Percentiles rank a stretch among this genome's conserved stretches.
Conservation (phyloP, 352 stramenopile species). For the Globisporangium echinulatum region DNA sequence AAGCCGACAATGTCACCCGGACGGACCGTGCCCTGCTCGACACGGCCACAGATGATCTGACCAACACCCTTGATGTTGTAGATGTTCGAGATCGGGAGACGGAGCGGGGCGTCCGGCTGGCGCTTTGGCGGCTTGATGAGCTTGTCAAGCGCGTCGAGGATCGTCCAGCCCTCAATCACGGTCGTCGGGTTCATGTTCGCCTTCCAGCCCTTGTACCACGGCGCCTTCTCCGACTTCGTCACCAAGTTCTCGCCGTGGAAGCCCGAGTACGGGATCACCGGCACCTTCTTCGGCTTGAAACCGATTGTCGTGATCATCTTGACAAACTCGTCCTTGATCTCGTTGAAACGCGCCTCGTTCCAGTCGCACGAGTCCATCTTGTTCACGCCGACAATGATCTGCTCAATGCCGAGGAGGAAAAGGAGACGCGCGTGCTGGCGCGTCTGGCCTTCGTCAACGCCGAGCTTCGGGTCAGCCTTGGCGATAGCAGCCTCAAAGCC, state of each 20-base stretch:
- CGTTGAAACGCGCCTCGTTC: conserved; percentile 64
- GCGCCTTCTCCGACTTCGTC: conserved; percentile 54
- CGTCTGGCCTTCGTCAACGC: conserved; percentile 89
- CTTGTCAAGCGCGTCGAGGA: conserved; percentile 67
- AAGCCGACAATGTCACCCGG: conserved; percentile 68
- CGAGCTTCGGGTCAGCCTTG: conserved; percentile 68
- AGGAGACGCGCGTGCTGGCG: conserved; percentile 94
- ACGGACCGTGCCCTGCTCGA: conserved; percentile 60
- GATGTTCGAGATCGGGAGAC: conserved; percentile 72
- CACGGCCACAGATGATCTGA: conserved; percentile 65
- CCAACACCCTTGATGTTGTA: conserved; percentile 86
- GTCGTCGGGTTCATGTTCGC: conserved; percentile 44
- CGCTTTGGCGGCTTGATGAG: conserved; percentile 66
- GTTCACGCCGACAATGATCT: conserved; percentile 98
- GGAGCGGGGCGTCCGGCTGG: conserved; percentile 41
- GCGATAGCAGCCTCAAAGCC: conserved; percentile 95
- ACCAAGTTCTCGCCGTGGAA: conserved; percentile 80
- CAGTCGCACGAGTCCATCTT: conserved; percentile 95
- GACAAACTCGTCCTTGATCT: conserved; percentile 78
- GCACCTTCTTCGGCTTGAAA: conserved; percentile 72
- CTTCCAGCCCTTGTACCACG: conserved; percentile 77
- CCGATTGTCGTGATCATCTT: conserved; percentile 77
- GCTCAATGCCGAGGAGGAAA: conserved; percentile 96
- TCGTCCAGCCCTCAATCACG: conserved; percentile 30
- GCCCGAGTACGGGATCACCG: conserved; percentile 69